Percentiles rank a stretch among this genome's conserved stretches.
Evolutionary conservation across 768 basidiomycete species (phyloP).

Genomic region (Suillus weaverae): DNA sequence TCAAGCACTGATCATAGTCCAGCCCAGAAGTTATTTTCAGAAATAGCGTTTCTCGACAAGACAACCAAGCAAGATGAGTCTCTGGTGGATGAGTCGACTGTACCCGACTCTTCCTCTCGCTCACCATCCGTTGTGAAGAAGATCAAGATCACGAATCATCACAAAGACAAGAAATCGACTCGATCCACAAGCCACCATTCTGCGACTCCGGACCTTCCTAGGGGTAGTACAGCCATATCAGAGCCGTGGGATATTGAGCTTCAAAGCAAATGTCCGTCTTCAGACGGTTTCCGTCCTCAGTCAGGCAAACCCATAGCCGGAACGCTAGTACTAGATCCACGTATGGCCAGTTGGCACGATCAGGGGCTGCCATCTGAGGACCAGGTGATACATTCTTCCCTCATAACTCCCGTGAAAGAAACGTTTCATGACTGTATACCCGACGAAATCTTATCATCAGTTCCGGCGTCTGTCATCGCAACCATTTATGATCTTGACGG

Average conservation of each 20-base stretch:
- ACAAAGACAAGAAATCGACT: neutral
- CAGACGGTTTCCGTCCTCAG: conserved; percentile 20
- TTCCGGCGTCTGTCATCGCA: conserved; percentile 15
- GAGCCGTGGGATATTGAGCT: conserved; percentile 59
- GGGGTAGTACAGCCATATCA: conserved; percentile 32
- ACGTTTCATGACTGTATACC: neutral
- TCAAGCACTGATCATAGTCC: conserved; percentile 4
- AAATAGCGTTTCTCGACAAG: conserved; percentile 44
- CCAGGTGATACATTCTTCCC: neutral
- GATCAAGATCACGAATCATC: conserved; percentile 3
- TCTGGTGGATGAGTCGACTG: neutral
- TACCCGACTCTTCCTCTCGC: neutral
- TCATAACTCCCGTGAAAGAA: neutral
- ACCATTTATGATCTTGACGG: conserved; percentile 27
- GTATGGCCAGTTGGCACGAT: conserved; percentile 29
- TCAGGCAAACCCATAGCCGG: conserved; percentile 15
- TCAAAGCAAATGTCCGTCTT: conserved; percentile 30
- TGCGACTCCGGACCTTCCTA: conserved; percentile 4
- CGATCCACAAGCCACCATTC: neutral
- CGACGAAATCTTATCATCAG: neutral
- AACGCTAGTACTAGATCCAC: conserved; percentile 41
- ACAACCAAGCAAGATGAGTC: conserved; percentile 9
- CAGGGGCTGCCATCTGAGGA: conserved; percentile 9
- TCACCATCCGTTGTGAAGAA: conserved; percentile 17
- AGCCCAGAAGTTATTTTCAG: conserved; percentile 42